These are phyloP conservation scores for Scheffersomyces stambukii DNA, from an alignment of 1,139 yeast genomes.

Conservation along the genomic window DNA sequence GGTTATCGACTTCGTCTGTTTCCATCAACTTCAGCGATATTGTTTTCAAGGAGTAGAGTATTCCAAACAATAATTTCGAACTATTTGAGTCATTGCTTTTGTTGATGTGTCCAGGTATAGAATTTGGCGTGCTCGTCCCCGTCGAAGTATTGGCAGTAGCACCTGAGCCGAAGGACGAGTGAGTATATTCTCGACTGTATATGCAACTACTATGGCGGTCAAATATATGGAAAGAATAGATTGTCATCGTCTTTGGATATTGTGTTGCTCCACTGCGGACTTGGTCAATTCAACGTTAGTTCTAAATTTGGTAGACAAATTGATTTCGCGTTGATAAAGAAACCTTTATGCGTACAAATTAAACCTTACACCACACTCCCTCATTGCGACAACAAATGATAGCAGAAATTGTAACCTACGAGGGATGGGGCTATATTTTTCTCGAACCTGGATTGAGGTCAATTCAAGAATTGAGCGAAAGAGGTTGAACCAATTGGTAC, in stretches of 20 bases:
- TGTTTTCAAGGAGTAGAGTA: constrained; percentile 72
- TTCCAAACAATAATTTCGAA: constrained; percentile 84
- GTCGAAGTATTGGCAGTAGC: constrained; percentile 1
- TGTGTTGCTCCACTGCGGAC: no score
- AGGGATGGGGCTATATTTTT: no score
- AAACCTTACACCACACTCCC: no score
- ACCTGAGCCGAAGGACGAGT: constrained; percentile 3
- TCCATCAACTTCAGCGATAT: constrained; percentile 63
- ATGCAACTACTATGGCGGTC: constrained; percentile 87
- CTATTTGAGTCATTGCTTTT: constrained; percentile 57
- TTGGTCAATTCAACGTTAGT: no score
- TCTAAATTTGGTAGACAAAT: no score
- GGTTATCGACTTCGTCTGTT: constrained; percentile 26
- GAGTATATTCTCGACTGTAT: constrained; percentile 59
- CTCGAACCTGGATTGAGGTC: no score
- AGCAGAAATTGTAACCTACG: no score
- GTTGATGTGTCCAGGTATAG: constrained; percentile 43
- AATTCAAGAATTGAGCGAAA: no score
- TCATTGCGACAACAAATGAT: no score
- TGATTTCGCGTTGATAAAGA: no score
- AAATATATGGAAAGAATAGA: constrained; percentile 82
- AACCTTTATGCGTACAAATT: no score
- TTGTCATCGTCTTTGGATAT: constrained; percentile 17
- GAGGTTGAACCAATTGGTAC: no score
- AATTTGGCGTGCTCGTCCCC: constrained; percentile 10